Percentiles rank a stretch among this genome's conserved stretches.
Evolutionary conservation across 2,329 filamentous ascomycete species (phyloP).

Genomic region (Alternaria triticimaculans): DNA sequence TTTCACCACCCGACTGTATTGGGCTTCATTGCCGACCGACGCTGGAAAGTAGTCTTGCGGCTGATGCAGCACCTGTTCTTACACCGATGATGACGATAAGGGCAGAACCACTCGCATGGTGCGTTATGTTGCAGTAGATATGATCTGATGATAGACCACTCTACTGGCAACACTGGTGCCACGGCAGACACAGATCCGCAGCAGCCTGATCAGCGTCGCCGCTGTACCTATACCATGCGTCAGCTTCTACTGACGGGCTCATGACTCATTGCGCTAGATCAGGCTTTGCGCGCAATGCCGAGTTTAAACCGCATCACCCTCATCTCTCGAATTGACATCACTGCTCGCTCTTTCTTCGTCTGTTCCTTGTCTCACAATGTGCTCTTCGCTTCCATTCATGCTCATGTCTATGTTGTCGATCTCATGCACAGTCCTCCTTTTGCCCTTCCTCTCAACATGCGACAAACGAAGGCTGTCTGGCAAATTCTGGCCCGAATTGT

Average conservation of each 20-base stretch:
- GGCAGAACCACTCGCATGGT: neutral
- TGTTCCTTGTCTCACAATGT: neutral
- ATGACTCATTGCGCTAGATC: neutral
- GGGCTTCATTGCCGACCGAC: neutral
- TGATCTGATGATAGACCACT: neutral
- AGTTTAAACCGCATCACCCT: neutral
- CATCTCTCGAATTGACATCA: neutral
- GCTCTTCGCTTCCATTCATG: constrained; percentile 5
- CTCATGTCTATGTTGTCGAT: neutral
- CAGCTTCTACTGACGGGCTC: neutral
- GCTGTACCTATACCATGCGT: neutral
- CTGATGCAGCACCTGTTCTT: neutral
- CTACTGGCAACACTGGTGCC: neutral
- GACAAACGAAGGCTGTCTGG: constrained; percentile 3
- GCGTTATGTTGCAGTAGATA: neutral
- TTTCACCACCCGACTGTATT: neutral
- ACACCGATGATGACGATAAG: neutral
- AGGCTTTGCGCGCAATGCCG: neutral
- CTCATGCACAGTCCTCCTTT: constrained; percentile 8
- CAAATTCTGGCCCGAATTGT: neutral
- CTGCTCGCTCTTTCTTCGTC: neutral
- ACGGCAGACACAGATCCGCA: neutral
- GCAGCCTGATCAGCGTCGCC: neutral
- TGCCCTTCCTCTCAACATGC: constrained; percentile 1
- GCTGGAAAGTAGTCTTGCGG: neutral